Evolutionary conservation across 2,329 filamentous ascomycete genomes (phyloP), one percentile per base, ranked within the genome.

Genomic region (Sporothrix variecibatus): DNA sequence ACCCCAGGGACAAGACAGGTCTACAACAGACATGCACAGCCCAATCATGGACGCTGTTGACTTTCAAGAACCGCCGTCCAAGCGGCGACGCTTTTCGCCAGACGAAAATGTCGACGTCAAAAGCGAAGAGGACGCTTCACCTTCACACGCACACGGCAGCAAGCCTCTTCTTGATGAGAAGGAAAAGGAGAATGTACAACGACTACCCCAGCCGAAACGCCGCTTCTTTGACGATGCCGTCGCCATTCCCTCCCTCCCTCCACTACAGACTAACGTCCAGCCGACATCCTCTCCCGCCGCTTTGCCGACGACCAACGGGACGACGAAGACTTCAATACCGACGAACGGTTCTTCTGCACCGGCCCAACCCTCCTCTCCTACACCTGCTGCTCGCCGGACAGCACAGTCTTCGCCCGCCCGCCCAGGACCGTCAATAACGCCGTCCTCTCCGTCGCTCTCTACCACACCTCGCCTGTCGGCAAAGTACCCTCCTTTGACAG

Each of bases 401-500:
- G 53, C 53, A 31, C 60, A 40, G 34, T 56, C 68, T 2, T 71
- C 67, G 6, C 70, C 56, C 20, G 70, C 4, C 53, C 73, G 65
- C n/a, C 67, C 71, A 40, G 71, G 38, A 8, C 11, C 28, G 38
- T 28, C 62, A 23, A 67, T 58, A 9, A 40, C 60, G 1, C 73
- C 65, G 38, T 72, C 73, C 2, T 72, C 73, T 3, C 70, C 73
- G 1, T 65, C 64, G 1, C 65, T 60, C 9, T 71, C 73, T 9
- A 40, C 12, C n/a, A 58, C 43, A 64, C 43, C 4, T 58, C 72
- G 34, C 31, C 67, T 43, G 67, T 73, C 23, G 46, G 46, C 31
- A 31, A 58, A 17, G 80, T 0, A 74, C 83, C 80, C 0, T 49
- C 43, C 4, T 92, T 92, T 75, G 88, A 92, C 76, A 83, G 86